These are phyloP conservation scores for Lanzia echinophila DNA, from an alignment of 2,329 filamentous ascomycete genomes.

Conservation along the genomic window DNA sequence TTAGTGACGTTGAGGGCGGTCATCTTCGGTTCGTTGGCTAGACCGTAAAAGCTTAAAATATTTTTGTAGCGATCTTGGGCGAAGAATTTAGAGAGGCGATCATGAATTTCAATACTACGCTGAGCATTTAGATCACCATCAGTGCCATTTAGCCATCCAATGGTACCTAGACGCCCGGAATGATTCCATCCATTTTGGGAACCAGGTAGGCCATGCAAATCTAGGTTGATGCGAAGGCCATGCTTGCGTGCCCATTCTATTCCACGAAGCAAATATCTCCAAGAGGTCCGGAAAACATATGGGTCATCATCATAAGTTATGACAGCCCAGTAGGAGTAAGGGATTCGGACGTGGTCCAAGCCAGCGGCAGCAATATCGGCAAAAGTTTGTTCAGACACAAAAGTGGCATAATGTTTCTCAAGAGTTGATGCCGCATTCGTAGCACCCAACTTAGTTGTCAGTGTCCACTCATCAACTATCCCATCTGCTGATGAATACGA, in stretches of 20 bases:
- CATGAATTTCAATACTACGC: conserved; percentile 79
- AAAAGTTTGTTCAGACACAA: conserved; percentile 80
- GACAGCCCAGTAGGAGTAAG: conserved; percentile 92
- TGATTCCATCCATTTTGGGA: conserved; percentile 99
- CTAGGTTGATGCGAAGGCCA: conserved; percentile 85
- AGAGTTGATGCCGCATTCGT: conserved; percentile 57
- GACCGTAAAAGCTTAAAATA: conserved; percentile 84
- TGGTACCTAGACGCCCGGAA: conserved; percentile 72
- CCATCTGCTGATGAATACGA: conserved; percentile 44
- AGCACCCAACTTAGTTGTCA: conserved; percentile 63
- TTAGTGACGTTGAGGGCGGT: conserved; percentile 54
- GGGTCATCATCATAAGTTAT: conserved; percentile 78
- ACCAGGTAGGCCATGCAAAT: conserved; percentile 85
- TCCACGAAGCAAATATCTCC: conserved; percentile 85
- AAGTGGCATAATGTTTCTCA: conserved; percentile 89
- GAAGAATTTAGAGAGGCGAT: conserved; percentile 85
- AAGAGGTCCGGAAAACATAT: conserved; percentile 79
- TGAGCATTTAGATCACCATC: conserved; percentile 72
- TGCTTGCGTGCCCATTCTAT: conserved; percentile 94
- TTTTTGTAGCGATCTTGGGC: conserved; percentile 89
- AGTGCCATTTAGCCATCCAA: conserved; percentile 88
- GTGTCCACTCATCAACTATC: conserved; percentile 83
- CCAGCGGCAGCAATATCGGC: conserved; percentile 78
- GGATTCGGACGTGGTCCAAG: conserved; percentile 94
- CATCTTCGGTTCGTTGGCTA: conserved; percentile 94